Conservation (phyloP, 2,329 filamentous ascomycete species). For the Paraphoma sp. region DNA sequence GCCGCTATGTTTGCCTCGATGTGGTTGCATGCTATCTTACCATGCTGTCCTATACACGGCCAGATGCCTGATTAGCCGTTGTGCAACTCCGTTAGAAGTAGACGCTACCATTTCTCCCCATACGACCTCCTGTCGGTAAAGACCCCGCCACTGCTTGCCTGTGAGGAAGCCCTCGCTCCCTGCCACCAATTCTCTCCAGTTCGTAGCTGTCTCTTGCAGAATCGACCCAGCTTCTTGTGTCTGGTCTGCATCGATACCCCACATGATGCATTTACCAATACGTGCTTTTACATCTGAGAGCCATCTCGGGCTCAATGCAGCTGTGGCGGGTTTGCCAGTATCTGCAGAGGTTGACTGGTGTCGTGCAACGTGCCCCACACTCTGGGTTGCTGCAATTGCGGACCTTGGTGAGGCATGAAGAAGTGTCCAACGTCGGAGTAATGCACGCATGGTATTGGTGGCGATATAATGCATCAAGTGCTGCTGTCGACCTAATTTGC, state of each 20-base stretch:
- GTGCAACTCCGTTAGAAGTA: not conserved
- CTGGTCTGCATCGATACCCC: constrained; percentile 69
- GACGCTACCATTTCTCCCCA: constrained; percentile 82
- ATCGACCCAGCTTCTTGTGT: constrained; percentile 64
- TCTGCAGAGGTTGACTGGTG: not conserved
- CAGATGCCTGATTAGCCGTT: constrained; percentile 34
- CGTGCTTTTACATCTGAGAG: constrained; percentile 70
- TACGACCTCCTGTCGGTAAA: constrained; percentile 71
- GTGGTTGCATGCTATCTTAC: constrained; percentile 48
- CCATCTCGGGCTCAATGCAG: constrained; percentile 63
- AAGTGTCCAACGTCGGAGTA: not conserved
- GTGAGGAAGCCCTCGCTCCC: constrained; percentile 80
- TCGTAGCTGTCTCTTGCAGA: constrained; percentile 64
- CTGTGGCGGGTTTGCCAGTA: constrained; percentile 4
- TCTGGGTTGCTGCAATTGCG: not conserved
- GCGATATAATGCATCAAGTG: not conserved
- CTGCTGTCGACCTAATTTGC: not conserved
- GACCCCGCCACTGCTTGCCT: constrained; percentile 64
- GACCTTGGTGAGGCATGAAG: not conserved
- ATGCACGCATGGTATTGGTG: not conserved
- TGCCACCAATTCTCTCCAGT: constrained; percentile 76
- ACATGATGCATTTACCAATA: constrained; percentile 76
- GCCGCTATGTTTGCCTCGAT: constrained; percentile 1
- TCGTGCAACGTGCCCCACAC: constrained; percentile 9
- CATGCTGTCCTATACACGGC: constrained; percentile 57